phyloP scores from a whole-genome alignment of 345 rosid species.

The Aquilaria malaccensis region DNA sequence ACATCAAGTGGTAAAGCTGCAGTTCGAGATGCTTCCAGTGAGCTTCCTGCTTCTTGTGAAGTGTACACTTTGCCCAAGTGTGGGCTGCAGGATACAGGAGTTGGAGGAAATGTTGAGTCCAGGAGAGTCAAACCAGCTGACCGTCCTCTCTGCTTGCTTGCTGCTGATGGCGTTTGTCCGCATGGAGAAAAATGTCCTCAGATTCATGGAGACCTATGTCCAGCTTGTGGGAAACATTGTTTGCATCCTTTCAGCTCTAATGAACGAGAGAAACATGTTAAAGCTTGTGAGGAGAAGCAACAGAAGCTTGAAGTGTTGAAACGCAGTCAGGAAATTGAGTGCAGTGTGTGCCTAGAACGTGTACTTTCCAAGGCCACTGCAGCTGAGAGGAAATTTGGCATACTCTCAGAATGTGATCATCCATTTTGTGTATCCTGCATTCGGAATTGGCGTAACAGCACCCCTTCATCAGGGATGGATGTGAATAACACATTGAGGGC shows the following conservation, averaged over 20 bases:
- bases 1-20: slow-evolving; percentile 18
- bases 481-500: slow-evolving; percentile 74
- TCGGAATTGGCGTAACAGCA: slow-evolving; percentile 72
- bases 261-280: slow-evolving; percentile 71
- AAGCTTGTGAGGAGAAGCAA: slow-evolving; percentile 60
- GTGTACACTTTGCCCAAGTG: slow-evolving; percentile 9
- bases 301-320: slow-evolving; percentile 51
- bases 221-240: slow-evolving; percentile 76
- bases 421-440: slow-evolving; percentile 86
- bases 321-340: slow-evolving; percentile 57
- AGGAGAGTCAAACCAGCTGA: slow-evolving; percentile 45
- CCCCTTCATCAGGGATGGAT: slow-evolving; percentile 89
- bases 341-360: slow-evolving; percentile 68
- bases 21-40: slow-evolving; percentile 20
- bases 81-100: slow-evolving; percentile 20
- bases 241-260: slow-evolving; percentile 82
- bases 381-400: slow-evolving; percentile 72
- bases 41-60: slow-evolving; percentile 25
- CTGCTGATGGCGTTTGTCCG: slow-evolving; percentile 82
- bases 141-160: slow-evolving; percentile 70
- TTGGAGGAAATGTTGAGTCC: slow-evolving; percentile 29
- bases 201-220: slow-evolving; percentile 83
- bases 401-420: slow-evolving; percentile 95
- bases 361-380: slow-evolving; percentile 59
- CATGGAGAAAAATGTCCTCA: slow-evolving; percentile 77